Evolutionary conservation across 2,329 filamentous ascomycete genomes (phyloP), one percentile per base, ranked within the genome.

Genomic region (Aspergillus novoparasiticus): DNA sequence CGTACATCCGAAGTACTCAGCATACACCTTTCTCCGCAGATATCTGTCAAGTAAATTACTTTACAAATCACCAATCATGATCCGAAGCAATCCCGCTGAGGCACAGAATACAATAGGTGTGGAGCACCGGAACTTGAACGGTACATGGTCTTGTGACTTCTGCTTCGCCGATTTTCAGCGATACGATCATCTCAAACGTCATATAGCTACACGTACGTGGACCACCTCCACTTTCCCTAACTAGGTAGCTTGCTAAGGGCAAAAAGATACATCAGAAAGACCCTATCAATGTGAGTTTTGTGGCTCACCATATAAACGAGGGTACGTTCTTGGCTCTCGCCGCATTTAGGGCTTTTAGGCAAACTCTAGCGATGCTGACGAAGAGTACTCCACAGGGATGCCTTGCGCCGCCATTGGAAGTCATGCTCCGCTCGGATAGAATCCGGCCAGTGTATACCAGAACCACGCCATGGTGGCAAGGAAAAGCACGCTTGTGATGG

Each of bases 401-500:
- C 70, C 1, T 58, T 74, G 41, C 68, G 73, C 11, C 63, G 71
- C 34, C 73, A 74, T 50, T 74, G 72, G 72, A 72, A 70, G 64
- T 68, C 71, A 34, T 74, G 73, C 65, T 67, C 66, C 53, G 36
- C 57, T 21, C 72, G 72, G 4, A 53, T 68, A 57, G 51, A 67
- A 19, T 60, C 57, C 21, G 66, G 68, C 6, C 57, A 69, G 10
- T 61, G 59, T 16, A 71, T 73, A 10, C 72, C 72, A 23, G 63
- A 71, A 14, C 65, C 66, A 26, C 65, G 65, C 16, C 66, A 63
- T 34, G 69, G 70, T 2, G 72, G 72, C 12, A 74, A 74, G 53
- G 68, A 70, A 43, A 72, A 69, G 43, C 68, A 71, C 34, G 72
- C 72, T n/a, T 75, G 72, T 61, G 72, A 75, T 60, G 68, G 66